A percentile compares a stretch with the other conserved stretches of the same genome.
Evolutionary conservation across 139 green algal species (phyloP).

Genomic region (Chlorella sp.): DNA sequence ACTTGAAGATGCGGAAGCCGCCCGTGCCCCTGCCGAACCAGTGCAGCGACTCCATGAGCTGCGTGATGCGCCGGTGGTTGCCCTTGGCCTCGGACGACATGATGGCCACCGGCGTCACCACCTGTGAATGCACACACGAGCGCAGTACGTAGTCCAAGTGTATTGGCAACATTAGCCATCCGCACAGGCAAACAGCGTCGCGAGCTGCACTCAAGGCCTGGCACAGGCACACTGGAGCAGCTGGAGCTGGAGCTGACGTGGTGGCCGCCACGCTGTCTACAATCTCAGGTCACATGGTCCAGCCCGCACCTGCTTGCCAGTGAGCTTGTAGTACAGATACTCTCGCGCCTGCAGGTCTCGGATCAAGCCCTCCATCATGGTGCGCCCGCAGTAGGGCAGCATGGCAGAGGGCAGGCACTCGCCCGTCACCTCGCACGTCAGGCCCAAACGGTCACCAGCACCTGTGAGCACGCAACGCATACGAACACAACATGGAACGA

Average conservation of each 20-base stretch:
- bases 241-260: too few species aligned
- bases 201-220: not conserved
- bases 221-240: not conserved
- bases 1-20: constrained; percentile 75
- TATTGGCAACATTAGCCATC: too few species aligned
- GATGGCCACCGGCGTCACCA: constrained; percentile 87
- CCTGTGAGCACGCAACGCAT: too few species aligned
- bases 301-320: constrained; percentile 51
- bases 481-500: too few species aligned
- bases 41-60: constrained; percentile 45
- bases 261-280: too few species aligned
- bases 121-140: constrained; percentile 21
- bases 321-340: constrained; percentile 89
- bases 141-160: too few species aligned
- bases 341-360: constrained; percentile 89
- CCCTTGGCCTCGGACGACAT: constrained; percentile 97
- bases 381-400: constrained; percentile 88
- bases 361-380: constrained; percentile 86
- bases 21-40: constrained; percentile 81
- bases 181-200: too few species aligned
- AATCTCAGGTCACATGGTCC: not conserved
- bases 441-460: constrained; percentile 87
- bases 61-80: constrained; percentile 78
- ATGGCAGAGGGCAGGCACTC: constrained; percentile 88
- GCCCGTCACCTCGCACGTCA: constrained; percentile 77